Evolutionary conservation across 2,329 filamentous ascomycete species (phyloP).

Genomic region (Sporothrix pseudoabietina): DNA sequence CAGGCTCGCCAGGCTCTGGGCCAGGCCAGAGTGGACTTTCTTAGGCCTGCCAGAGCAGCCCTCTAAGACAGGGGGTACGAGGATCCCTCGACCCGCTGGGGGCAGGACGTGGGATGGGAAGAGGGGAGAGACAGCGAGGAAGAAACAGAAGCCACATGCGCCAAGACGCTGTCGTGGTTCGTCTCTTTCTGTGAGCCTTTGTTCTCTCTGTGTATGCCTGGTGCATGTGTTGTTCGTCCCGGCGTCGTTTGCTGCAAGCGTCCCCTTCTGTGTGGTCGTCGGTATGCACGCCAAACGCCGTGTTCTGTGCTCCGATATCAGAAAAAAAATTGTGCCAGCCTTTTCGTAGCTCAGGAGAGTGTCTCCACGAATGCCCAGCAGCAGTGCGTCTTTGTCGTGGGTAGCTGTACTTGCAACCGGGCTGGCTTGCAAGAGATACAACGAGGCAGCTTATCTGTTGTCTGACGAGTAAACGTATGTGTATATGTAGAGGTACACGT

Average conservation of each 20-base stretch:
- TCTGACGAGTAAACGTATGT: no score
- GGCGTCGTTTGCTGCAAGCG: not conserved
- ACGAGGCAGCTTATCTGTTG: not conserved
- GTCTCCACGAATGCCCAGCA: not conserved
- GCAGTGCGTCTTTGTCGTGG: not conserved
- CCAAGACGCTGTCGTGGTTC: slow-evolving; percentile 11
- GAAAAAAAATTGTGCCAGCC: not conserved
- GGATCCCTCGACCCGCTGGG: not conserved
- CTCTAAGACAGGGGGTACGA: not conserved
- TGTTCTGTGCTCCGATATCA: not conserved
- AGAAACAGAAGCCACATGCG: slow-evolving; percentile 18
- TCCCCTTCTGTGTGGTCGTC: not conserved
- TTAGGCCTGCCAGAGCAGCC: slow-evolving; percentile 5
- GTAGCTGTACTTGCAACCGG: not conserved
- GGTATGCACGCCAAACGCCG: not conserved
- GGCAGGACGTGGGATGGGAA: not conserved
- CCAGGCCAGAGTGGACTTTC: not conserved
- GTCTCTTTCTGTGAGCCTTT: slow-evolving; percentile 5
- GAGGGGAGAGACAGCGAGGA: not conserved
- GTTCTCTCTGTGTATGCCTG: not conserved
- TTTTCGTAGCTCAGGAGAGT: slow-evolving; percentile 3
- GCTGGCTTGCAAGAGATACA: not conserved
- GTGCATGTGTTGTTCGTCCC: not conserved
- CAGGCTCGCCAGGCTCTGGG: not conserved
- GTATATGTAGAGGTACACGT: not conserved